Percentiles rank a stretch among this genome's conserved stretches.
Evolutionary conservation across 106 monocot species (phyloP).

Genomic region (Dendrobium catenatum): DNA sequence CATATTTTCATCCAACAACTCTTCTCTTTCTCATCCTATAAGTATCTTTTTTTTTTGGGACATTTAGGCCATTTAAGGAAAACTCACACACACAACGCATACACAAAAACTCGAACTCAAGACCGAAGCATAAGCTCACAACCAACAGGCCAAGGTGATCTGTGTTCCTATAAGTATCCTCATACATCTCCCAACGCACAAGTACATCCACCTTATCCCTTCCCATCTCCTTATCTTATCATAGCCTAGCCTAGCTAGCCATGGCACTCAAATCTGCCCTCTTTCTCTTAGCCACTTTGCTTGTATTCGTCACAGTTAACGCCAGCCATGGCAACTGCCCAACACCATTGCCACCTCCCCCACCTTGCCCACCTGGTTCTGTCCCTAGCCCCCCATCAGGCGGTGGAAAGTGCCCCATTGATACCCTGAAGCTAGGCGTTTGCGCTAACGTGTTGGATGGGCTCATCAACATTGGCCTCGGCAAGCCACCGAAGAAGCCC

Average conservation of each 20-base stretch:
- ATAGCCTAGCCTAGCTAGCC: neutral
- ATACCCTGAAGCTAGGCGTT: constrained; percentile 12
- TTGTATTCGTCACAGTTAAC: neutral
- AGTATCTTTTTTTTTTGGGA: too few species aligned
- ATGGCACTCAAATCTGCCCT: neutral
- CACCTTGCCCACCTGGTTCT: neutral
- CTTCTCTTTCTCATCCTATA: neutral
- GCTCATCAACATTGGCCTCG: constrained; percentile 10
- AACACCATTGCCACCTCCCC: neutral
- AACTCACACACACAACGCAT: too few species aligned
- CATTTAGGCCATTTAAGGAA: too few species aligned
- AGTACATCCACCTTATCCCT: neutral
- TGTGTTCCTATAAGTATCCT: neutral
- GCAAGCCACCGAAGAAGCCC: constrained; percentile 13
- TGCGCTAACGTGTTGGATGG: constrained; percentile 16
- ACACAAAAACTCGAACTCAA: too few species aligned
- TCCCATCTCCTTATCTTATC: neutral
- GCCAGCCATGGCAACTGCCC: neutral
- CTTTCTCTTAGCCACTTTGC: neutral
- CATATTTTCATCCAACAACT: neutral
- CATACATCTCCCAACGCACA: neutral
- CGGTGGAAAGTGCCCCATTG: constrained; percentile 2
- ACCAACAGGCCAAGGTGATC: too few species aligned
- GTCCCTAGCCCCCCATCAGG: neutral
- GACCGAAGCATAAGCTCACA: too few species aligned